Base-by-base conservation (phyloP, 2,329 filamentous ascomycete genomes). In the Trichoderma atroviride region DNA sequence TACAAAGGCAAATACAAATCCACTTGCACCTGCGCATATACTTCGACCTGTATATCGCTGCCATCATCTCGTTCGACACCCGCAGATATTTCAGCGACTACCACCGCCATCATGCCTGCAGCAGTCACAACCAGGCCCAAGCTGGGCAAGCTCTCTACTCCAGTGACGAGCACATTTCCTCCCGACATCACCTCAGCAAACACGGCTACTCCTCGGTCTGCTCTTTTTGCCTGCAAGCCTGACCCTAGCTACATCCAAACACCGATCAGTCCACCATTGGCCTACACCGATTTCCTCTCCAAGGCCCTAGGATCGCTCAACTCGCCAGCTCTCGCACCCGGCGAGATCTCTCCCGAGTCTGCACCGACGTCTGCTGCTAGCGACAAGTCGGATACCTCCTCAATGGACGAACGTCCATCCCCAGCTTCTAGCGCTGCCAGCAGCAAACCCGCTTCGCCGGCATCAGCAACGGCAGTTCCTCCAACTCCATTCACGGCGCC, bases 221-320 rank as follows among this genome's bases (percentile, higher is more conserved):
- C 79, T 69, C 76, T 80, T 37, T 80, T 80, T 70, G 74, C 76
- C 53, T 79, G 77, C 72, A 81, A 80, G 72, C 79, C 82, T 10
- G 82, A 81, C 40, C 78, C 82, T 9, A 83, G 84, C 69, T 85
- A 87, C 74, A 87, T 94, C 83, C 95, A 94, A 81, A 97, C 94
- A 5, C 94, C 94, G 60, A 97, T 98, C 79, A 96, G 92, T 63
- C 95, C 95, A 64, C 95, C 95, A 3, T 85, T 88, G 27, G 94
- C 95, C 69, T 98, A 98, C 78, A 91, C 93, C 74, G 94, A 98
- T 77, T 98, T 97, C 78, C 89, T 98, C 72, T 77, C 79, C 63
- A 95, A 94, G 81, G 89, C 90, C 70, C 89, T 96, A 81, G 33
- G 33, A 35, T 91, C 91, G 22, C 84, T 94, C 70, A 88, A 89